Base-by-base conservation (phyloP, 2,329 filamentous ascomycete species). In the Aplosporella prunicola region DNA sequence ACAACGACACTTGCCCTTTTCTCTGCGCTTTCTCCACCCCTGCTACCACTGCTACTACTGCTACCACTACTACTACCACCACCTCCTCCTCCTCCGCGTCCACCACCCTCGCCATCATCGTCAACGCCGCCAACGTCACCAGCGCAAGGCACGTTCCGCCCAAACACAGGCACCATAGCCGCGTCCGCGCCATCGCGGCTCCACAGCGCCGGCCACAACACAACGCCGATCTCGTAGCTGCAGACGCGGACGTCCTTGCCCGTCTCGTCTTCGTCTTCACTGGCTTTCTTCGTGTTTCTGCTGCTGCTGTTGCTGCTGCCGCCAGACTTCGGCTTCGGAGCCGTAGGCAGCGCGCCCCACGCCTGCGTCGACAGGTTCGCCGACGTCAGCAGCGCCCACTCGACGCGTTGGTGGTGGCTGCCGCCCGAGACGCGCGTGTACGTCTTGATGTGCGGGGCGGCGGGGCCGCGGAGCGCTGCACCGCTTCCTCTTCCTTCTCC, bases 301-400 rank as follows among this genome's bases (percentile, higher is more conserved):
- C 15, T 6, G 2, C 32, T 20, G 1, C 15, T 17, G 5, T 15
- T 32, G 1, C 7, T 20, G 4, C 10, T 18, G 7, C 34, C 34
- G 9, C 39, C 24, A 14, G 35, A 41, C 15, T 33, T 36, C 22
- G 7, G 18, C 9, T 17, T 39, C 9, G 4, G 13, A 5, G n/a
- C 29, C 8, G 20, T n/a, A 6, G 55, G 57, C 3, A 72, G 66
- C 24, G 81, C 77, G 1, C 87, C 87, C 88, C 87, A 94, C 0
- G 87, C 87, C 58, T 93, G 86, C 43, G 80, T 89, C 2, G 83
- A 91, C 2, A 94, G 57, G 48, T 93, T 94, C n/a, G 87, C 86
- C n/a, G 83, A 91, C 0, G 85, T 93, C 2, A 93, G 56, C 45
- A 94, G 67, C 2, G 83, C 85, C 88, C 87, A 94, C 51, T 91